Evolutionary conservation across 495 filamentous ascomycete species (phyloP).

Genomic region (Daldinia vernicosa): DNA sequence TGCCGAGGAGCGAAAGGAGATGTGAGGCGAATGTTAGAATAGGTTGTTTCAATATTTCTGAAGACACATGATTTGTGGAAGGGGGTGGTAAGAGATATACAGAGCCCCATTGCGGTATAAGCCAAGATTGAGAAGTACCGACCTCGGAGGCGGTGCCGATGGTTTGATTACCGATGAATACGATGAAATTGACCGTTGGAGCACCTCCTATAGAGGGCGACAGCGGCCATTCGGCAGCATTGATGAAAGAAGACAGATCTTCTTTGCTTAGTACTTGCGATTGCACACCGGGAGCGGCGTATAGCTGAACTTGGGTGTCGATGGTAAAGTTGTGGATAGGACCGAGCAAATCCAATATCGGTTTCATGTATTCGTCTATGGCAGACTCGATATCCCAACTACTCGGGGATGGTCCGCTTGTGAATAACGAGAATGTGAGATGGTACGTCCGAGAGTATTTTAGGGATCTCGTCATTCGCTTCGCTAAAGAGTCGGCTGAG

Average conservation of each 20-base stretch:
- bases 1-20: constrained; percentile 86
- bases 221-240: constrained; percentile 96
- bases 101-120: constrained; percentile 97
- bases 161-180: constrained; percentile 75
- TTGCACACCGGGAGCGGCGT: constrained; percentile 80
- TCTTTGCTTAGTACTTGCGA: constrained; percentile 78
- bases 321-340: constrained; percentile 95
- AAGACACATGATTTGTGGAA: constrained; percentile 49
- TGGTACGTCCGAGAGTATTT: constrained; percentile 96
- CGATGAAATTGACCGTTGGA: constrained; percentile 93
- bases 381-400: constrained; percentile 92
- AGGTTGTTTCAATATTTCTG: constrained; percentile 73
- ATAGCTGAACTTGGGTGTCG: constrained; percentile 94
- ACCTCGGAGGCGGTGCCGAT: constrained; percentile 52
- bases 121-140: constrained; percentile 83
- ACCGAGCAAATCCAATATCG: constrained; percentile 78
- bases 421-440: constrained; percentile 94
- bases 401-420: constrained; percentile 76
- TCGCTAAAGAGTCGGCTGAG: constrained; percentile 57
- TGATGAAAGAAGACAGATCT: constrained; percentile 93
- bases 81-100: constrained; percentile 78
- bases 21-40: constrained; percentile 92
- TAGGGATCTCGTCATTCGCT: constrained; percentile 77
- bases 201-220: constrained; percentile 92
- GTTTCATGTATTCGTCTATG: constrained; percentile 80